These are phyloP conservation scores for Prunus davidiana DNA, from an alignment of 306 rosid species.

Conservation along the genomic window DNA sequence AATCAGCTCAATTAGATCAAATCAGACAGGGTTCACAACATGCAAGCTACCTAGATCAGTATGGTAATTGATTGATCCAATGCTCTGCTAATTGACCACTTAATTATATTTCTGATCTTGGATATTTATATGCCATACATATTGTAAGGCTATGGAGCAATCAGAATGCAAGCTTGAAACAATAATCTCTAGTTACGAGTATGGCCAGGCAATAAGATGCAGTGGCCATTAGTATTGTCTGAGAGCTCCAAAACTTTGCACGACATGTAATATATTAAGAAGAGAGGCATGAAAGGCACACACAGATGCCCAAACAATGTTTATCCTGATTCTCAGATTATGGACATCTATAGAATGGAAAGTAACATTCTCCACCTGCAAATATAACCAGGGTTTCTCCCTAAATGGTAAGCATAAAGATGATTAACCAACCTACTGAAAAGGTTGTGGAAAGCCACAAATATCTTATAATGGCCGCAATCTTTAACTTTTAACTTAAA, in stretches of 20 bases:
- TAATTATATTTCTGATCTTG: neutral
- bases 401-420: neutral
- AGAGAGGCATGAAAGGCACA: neutral
- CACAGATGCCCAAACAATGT: neutral
- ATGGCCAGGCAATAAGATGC: neutral
- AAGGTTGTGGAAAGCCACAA: neutral
- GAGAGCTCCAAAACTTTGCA: neutral
- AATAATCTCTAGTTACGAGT: neutral
- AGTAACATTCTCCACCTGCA: neutral
- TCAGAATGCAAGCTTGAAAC: neutral
- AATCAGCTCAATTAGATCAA: conserved; percentile 23
- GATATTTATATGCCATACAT: neutral
- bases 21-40: neutral
- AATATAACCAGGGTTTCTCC: neutral
- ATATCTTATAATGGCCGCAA: neutral
- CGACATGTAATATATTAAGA: neutral
- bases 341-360: neutral
- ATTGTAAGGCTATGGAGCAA: neutral
- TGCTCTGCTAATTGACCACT: neutral
- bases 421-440: neutral
- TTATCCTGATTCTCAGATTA: neutral
- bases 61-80: neutral
- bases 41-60: neutral
- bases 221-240: neutral
- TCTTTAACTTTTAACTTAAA: neutral